A percentile compares a stretch with the other conserved stretches of the same genome.
Conservation (phyloP, 2,329 filamentous ascomycete species). For the Beauveria bassiana region DNA sequence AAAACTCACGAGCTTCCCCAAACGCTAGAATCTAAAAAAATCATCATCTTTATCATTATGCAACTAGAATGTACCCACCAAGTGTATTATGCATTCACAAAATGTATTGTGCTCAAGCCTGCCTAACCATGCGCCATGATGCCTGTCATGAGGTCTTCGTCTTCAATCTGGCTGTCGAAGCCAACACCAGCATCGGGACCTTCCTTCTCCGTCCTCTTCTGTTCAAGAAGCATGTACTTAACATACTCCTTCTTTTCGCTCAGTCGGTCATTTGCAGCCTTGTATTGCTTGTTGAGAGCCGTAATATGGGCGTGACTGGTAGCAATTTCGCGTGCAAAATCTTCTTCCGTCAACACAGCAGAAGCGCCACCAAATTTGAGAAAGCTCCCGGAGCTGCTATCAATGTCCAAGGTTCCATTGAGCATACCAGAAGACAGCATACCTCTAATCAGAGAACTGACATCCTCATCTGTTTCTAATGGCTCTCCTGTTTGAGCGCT, state of each 20-base stretch:
- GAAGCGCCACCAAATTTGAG: conserved; percentile 42
- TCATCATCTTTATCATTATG: conserved; percentile 7
- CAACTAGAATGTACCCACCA: background rate
- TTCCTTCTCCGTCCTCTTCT: conserved; percentile 39
- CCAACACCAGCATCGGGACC: conserved; percentile 25
- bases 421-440: conserved; percentile 52
- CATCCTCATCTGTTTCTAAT: conserved; percentile 34
- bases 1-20: background rate
- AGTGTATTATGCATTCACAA: background rate
- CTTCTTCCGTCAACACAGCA: conserved; percentile 38
- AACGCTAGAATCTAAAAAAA: background rate
- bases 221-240: conserved; percentile 37
- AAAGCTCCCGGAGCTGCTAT: conserved; percentile 34
- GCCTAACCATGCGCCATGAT: conserved; percentile 19
- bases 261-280: conserved; percentile 46
- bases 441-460: conserved; percentile 38
- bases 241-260: conserved; percentile 50
- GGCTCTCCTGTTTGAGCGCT: conserved; percentile 44
- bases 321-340: conserved; percentile 42
- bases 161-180: conserved; percentile 44
- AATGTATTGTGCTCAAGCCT: background rate
- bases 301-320: conserved; percentile 34
- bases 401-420: conserved; percentile 41
- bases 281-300: conserved; percentile 38
- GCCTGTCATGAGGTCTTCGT: conserved; percentile 55